phyloP scores from a whole-genome alignment of 179 eudicot genomes.

The Spergularia azorica region DNA sequence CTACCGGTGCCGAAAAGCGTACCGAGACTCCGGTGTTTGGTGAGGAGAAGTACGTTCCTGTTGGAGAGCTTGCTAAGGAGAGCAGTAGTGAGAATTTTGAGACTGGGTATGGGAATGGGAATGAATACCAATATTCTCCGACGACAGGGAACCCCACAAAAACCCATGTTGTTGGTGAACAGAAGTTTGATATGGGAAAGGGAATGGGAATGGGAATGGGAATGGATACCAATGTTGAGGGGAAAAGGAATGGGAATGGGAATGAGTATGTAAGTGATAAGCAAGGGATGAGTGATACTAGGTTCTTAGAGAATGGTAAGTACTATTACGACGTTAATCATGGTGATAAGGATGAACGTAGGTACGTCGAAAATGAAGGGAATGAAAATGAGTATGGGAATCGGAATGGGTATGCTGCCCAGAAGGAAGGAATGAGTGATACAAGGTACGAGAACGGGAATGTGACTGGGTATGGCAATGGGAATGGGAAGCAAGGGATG shows the following conservation, averaged over 20 bases:
- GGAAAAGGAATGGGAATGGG: conserved; percentile 2
- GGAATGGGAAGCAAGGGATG: conserved; percentile 29
- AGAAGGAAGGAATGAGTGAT: too few species aligned
- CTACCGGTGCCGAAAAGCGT: too few species aligned
- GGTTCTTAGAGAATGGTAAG: conserved; percentile 31
- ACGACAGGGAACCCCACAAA: conserved; percentile 17
- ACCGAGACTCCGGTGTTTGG: not conserved
- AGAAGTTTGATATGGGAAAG: conserved; percentile 14
- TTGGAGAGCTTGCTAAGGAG: conserved; percentile 1
- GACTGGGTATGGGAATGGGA: not conserved
- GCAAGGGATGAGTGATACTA: conserved; percentile 36
- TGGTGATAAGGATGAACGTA: too few species aligned
- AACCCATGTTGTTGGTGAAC: conserved; percentile 4
- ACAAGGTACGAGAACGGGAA: not conserved
- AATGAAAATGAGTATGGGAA: conserved; percentile 9
- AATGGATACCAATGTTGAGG: not conserved
- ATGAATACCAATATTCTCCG: conserved; percentile 17
- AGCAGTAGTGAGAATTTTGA: not conserved
- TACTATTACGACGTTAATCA: conserved; percentile 17
- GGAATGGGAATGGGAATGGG: conserved; percentile 5
- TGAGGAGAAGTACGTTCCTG: conserved; percentile 2
- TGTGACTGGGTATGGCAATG: conserved; percentile 5
- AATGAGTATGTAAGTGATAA: conserved; percentile 16
- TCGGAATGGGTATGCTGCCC: not conserved
- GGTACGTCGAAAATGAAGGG: not conserved